These are phyloP conservation scores for Eucalyptus sideroxylon DNA, from an alignment of 345 rosid genomes.

Conservation along the genomic window DNA sequence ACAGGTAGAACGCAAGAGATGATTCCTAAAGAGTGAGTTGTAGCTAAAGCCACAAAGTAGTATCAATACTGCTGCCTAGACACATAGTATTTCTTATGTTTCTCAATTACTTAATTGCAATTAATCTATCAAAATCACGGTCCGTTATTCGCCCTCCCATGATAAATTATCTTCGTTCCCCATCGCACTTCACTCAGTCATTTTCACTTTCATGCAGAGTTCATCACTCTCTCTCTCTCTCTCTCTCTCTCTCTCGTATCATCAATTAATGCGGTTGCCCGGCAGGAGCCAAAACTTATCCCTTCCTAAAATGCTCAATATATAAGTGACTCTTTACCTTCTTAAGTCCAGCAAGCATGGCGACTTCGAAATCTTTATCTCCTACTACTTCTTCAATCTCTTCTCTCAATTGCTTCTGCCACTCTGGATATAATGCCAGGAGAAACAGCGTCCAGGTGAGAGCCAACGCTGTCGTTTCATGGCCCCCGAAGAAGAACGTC, in stretches of 20 bases:
- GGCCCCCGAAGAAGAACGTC: conserved; percentile 91
- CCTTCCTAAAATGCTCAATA: neutral
- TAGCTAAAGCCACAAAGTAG: neutral
- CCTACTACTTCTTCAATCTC: conserved; percentile 62
- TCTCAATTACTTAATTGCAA: neutral
- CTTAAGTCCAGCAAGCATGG: conserved; percentile 57
- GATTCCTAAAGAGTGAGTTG: neutral
- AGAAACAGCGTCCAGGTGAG: conserved; percentile 82
- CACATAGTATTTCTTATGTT: neutral
- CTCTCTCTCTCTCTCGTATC: neutral
- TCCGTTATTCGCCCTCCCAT: neutral
- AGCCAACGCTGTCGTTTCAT: conserved; percentile 84
- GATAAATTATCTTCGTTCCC: neutral
- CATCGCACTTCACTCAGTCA: too few species aligned
- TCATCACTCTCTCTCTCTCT: neutral
- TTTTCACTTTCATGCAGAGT: too few species aligned
- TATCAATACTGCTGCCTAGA: neutral
- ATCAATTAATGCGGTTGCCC: neutral
- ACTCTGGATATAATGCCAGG: conserved; percentile 56
- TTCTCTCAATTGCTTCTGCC: conserved; percentile 66
- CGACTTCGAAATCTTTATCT: conserved; percentile 39
- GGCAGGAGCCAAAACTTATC: neutral
- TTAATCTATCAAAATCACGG: neutral
- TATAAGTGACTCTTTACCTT: conserved; percentile 36
- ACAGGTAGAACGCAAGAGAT: neutral